Conservation (phyloP, 2,329 filamentous ascomycete species). For the Xylaria sp. region DNA sequence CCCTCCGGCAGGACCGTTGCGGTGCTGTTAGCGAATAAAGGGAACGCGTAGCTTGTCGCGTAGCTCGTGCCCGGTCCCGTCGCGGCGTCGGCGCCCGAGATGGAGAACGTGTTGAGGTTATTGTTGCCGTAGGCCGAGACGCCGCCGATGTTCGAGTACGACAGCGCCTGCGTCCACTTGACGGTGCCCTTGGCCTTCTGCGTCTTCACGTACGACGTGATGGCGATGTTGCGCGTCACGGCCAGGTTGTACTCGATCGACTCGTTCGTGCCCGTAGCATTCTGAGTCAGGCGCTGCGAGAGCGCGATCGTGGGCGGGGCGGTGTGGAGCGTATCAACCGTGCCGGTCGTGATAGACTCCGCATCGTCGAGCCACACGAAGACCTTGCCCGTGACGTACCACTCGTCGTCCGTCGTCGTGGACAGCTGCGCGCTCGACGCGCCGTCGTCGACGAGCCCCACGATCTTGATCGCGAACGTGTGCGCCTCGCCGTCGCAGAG, state of each 20-base stretch:
- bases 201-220: constrained; percentile 64
- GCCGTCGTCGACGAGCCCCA: constrained; percentile 70
- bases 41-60: constrained; percentile 64
- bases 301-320: constrained; percentile 60
- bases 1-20: constrained; percentile 56
- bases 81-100: constrained; percentile 58
- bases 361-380: constrained; percentile 78
- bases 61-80: constrained; percentile 50
- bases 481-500: constrained; percentile 74
- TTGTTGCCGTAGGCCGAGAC: constrained; percentile 47
- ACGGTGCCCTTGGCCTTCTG: constrained; percentile 56
- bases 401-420: constrained; percentile 70
- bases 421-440: constrained; percentile 61
- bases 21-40: constrained; percentile 67
- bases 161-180: constrained; percentile 68
- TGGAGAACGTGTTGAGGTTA: constrained; percentile 50
- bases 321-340: constrained; percentile 48
- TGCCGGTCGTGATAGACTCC: constrained; percentile 64
- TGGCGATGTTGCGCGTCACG: constrained; percentile 65
- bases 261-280: constrained; percentile 65
- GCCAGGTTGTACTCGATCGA: constrained; percentile 68
- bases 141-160: constrained; percentile 64
- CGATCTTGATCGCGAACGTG: constrained; percentile 74
- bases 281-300: constrained; percentile 59
- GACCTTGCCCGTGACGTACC: constrained; percentile 82